Evolutionary conservation across 1,284 basidiomycete genomes (phyloP), one percentile per base, ranked within the genome.

Genomic region (Heterobasidion parviporum): DNA sequence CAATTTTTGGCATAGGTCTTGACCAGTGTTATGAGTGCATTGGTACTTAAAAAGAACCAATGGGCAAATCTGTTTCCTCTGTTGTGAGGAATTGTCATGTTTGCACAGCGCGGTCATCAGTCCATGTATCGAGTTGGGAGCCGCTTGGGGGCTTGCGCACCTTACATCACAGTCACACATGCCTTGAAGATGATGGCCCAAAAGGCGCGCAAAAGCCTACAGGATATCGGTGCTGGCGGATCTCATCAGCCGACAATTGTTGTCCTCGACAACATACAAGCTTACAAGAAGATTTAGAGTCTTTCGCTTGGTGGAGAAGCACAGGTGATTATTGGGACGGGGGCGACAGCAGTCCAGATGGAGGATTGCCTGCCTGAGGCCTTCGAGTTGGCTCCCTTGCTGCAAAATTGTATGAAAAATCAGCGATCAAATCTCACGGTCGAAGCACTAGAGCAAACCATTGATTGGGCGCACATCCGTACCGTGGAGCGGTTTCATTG

Each of bases 181-280:
- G 38, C 38, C 2, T 6, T 41, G 1, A n/a, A 12, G n/a, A 41
- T 41, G n/a, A 41, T 41, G 38, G 38, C 38, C 1, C 0, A 6
- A 2, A n/a, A 10, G 10, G 38, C 10, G 3, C 38, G 6, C n/a
- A 1, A 41, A 6, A 8, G 38, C 0, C 6, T 41, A 0, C 4
- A 3, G 0, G 6, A 41, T 2, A 4, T 41, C n/a, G 4, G 38
- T 3, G 1, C 38, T 12, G n/a, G 6, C 3, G n/a, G 12, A 18
- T 1, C 18, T 1, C 18, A 18, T 41, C 38, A n/a, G 1, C 10
- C 4, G 6, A 41, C 38, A 3, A 41, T 41, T 10, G 38, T 49
- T 15, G 55, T 61, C 8, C 9, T 52, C 6, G 59, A 62, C 51
- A 62, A 62, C 41, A 34, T 62, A 8, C 59, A 60, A 52, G 36